A percentile compares a stretch with the other conserved stretches of the same genome.
Conservation (phyloP, 345 rosid species). For the Camelina sativa region DNA sequence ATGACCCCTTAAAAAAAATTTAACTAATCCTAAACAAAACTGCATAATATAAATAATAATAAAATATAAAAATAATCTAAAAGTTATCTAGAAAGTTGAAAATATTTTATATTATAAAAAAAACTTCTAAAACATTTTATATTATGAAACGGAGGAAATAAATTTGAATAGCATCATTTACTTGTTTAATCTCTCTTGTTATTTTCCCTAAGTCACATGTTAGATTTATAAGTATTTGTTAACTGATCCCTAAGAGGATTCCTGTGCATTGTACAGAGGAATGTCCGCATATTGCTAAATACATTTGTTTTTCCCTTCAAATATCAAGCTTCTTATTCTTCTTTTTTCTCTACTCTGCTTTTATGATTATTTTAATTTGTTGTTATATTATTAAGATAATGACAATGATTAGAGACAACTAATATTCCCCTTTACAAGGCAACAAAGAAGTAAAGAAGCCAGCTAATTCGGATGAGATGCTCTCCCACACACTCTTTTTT, state of each 20-base stretch:
- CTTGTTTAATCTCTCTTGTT: not conserved
- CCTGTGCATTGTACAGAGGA: slow-evolving; percentile 42
- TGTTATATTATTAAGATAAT: not conserved
- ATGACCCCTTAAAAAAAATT: too few relatives aligned
- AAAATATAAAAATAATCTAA: too few relatives aligned
- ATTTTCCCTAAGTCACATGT: slow-evolving; percentile 39
- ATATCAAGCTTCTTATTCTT: slow-evolving; percentile 31
- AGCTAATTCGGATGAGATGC: slow-evolving; percentile 43
- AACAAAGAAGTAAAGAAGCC: slow-evolving; percentile 30
- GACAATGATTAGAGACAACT: slow-evolving; percentile 44
- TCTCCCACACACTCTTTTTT: slow-evolving; percentile 38
- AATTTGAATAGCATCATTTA: too few relatives aligned
- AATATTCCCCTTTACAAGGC: slow-evolving; percentile 37
- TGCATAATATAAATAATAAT: too few relatives aligned
- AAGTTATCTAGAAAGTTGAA: too few relatives aligned
- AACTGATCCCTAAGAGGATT: slow-evolving; percentile 51
- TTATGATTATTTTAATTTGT: slow-evolving; percentile 8
- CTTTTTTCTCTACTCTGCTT: not conserved
- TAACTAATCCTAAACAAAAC: too few relatives aligned
- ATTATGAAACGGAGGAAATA: too few relatives aligned
- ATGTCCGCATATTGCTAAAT: slow-evolving; percentile 31
- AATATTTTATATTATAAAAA: too few relatives aligned
- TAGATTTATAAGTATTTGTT: slow-evolving; percentile 31
- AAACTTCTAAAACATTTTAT: too few relatives aligned
- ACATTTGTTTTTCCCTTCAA: slow-evolving; percentile 25